Percentiles rank a stretch among this genome's conserved stretches.
These are phyloP conservation scores for Eragrostis tef DNA, from an alignment of 202 grass and related monocot genomes.

Conservation along the genomic window DNA sequence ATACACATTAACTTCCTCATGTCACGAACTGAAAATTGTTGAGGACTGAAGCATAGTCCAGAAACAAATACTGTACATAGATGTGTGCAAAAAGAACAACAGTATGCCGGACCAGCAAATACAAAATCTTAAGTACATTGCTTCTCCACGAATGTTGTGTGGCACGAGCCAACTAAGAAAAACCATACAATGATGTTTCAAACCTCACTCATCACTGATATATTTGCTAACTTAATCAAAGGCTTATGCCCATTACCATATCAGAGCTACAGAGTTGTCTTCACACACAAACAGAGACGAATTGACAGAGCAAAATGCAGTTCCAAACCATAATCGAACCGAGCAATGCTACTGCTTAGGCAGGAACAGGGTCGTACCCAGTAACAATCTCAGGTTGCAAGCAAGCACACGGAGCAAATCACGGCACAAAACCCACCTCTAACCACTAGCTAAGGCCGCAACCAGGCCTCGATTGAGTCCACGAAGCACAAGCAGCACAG, in stretches of 20 bases:
- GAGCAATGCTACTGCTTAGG: neutral
- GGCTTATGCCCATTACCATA: neutral
- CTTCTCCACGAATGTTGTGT: neutral
- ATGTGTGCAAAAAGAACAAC: neutral
- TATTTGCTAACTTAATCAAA: conserved; percentile 18
- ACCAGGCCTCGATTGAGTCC: neutral
- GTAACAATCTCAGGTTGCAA: neutral
- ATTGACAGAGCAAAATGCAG: neutral
- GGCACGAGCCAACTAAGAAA: neutral
- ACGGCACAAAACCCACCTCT: conserved; percentile 19
- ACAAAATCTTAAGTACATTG: neutral
- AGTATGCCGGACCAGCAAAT: neutral
- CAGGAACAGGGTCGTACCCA: neutral
- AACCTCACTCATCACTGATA: neutral
- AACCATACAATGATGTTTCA: neutral
- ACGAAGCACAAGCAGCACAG: neutral
- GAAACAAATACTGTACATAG: neutral
- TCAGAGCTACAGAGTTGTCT: neutral
- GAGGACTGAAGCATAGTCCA: neutral
- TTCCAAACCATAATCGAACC: neutral
- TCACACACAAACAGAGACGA: neutral
- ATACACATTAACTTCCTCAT: neutral
- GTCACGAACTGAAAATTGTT: conserved; percentile 8
- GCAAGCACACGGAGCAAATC: conserved; percentile 19
- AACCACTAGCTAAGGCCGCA: neutral